Conservation (phyloP, 2,329 filamentous ascomycete species). For the Penicillium olsonii region DNA sequence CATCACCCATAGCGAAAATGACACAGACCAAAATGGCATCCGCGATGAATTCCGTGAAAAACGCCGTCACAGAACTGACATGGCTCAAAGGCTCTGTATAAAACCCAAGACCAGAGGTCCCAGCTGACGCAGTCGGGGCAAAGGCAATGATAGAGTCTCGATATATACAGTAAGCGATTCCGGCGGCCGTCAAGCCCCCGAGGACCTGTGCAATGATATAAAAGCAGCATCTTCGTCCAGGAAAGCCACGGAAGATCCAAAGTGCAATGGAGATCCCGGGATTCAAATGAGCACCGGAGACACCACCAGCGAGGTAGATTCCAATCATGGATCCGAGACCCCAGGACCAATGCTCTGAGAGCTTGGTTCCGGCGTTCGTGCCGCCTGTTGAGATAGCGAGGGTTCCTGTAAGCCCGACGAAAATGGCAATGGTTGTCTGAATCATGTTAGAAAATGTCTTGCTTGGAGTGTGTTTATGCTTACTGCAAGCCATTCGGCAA, state of each 20-base stretch:
- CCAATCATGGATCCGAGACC: conserved; percentile 39
- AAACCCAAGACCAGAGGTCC: conserved; percentile 19
- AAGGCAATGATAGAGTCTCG: conserved; percentile 30
- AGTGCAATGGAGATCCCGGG: conserved; percentile 47
- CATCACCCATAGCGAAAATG: conserved; percentile 40
- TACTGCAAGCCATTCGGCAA: conserved; percentile 30
- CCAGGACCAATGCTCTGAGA: conserved; percentile 23
- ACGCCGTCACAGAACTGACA: conserved; percentile 30
- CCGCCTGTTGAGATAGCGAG: conserved; percentile 22
- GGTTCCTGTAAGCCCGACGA: conserved; percentile 27
- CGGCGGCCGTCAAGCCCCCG: conserved; percentile 32
- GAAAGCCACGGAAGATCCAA: conserved; percentile 39
- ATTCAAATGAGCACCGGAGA: conserved; percentile 52
- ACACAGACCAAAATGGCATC: conserved; percentile 30
- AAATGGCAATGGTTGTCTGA: conserved; percentile 27
- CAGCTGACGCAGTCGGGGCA: conserved; percentile 17
- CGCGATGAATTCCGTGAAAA: conserved; percentile 37
- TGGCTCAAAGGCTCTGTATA: conserved; percentile 25
- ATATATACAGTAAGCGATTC: conserved; percentile 36
- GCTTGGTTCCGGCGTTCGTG: conserved; percentile 20
- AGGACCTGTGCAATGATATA: conserved; percentile 38
- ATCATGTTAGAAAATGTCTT: background rate
- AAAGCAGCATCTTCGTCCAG: conserved; percentile 26
- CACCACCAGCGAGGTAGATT: conserved; percentile 49
- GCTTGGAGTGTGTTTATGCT: background rate